Conservation (phyloP, 805 yeast species). For the Priceomyces castillae region DNA sequence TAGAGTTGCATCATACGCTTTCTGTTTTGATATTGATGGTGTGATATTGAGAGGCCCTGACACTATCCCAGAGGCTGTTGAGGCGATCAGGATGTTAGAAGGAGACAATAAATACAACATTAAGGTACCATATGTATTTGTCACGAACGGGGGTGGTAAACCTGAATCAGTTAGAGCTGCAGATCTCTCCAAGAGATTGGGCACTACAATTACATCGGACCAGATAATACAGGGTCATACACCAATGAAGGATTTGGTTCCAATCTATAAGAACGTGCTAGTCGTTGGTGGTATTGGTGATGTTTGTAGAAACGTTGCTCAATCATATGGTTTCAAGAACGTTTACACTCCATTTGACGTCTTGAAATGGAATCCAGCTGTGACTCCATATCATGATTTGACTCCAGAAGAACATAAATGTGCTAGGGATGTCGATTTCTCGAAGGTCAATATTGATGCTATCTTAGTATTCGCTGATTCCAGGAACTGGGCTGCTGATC, state of each 20-base stretch:
- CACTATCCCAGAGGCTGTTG: constrained; percentile 75
- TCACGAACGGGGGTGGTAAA: constrained; percentile 92
- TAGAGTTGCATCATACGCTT: constrained; percentile 78
- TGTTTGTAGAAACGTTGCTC: constrained; percentile 78
- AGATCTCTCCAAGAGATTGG: constrained; percentile 63
- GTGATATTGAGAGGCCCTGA: constrained; percentile 83
- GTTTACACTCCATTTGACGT: constrained; percentile 82
- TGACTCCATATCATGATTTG: constrained; percentile 76
- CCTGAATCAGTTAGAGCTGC: constrained; percentile 72
- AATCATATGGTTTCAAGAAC: constrained; percentile 77
- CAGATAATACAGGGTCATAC: constrained; percentile 94
- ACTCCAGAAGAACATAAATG: constrained; percentile 66
- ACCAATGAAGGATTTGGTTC: constrained; percentile 82
- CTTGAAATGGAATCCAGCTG: constrained; percentile 83
- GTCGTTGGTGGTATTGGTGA: constrained; percentile 91
- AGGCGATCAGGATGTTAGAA: constrained; percentile 68
- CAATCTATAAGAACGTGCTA: constrained; percentile 64
- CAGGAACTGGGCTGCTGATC: constrained; percentile 91
- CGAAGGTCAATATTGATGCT: constrained; percentile 68
- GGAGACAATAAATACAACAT: constrained; percentile 77
- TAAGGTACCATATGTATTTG: constrained; percentile 77
- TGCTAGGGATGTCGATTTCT: constrained; percentile 60
- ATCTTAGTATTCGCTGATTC: constrained; percentile 89
- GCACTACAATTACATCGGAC: constrained; percentile 59
- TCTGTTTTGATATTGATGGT: constrained; percentile 92